Evolutionary conservation across 371 early-diverging fungal species (phyloP).

Genomic region (Entomophthora muscae): DNA sequence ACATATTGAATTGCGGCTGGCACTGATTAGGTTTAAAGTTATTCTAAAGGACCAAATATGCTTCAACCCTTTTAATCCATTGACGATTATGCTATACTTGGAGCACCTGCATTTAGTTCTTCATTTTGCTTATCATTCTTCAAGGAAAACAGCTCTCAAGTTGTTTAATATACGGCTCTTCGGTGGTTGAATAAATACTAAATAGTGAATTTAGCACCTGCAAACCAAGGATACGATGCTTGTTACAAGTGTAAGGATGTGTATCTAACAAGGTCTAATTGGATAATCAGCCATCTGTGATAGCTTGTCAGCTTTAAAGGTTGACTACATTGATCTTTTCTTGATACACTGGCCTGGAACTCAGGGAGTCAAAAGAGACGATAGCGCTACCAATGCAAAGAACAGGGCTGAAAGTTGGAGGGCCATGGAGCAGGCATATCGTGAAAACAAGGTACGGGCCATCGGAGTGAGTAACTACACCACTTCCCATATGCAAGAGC

Average conservation of each 20-base stretch:
- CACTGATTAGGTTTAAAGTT: no score
- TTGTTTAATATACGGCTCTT: no score
- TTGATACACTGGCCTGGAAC: conserved; percentile 80
- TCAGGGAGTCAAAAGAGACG: conserved; percentile 19
- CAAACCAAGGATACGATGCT: conserved; percentile 55
- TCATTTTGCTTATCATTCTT: no score
- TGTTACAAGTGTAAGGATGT: conserved; percentile 32
- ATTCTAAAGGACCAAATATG: no score
- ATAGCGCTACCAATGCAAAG: conserved; percentile 19
- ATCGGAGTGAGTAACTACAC: conserved; percentile 82
- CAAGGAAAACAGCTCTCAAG: no score
- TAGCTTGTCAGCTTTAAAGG: conserved; percentile 36
- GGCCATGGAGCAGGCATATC: conserved; percentile 44
- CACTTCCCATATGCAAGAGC: conserved; percentile 30
- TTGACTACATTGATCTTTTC: conserved; percentile 63
- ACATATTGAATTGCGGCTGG: no score
- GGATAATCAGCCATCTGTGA: conserved; percentile 9
- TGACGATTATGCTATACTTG: no score
- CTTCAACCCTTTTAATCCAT: no score
- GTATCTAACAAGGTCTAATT: no score
- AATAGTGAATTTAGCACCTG: conserved; percentile 47
- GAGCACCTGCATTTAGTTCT: no score
- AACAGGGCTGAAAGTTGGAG: conserved; percentile 43
- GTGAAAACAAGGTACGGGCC: conserved; percentile 26
- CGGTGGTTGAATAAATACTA: no score